Evolutionary conservation across 169 alveolate species (phyloP), one percentile per base, ranked within the genome.

Genomic region (Babesia sp.): DNA sequence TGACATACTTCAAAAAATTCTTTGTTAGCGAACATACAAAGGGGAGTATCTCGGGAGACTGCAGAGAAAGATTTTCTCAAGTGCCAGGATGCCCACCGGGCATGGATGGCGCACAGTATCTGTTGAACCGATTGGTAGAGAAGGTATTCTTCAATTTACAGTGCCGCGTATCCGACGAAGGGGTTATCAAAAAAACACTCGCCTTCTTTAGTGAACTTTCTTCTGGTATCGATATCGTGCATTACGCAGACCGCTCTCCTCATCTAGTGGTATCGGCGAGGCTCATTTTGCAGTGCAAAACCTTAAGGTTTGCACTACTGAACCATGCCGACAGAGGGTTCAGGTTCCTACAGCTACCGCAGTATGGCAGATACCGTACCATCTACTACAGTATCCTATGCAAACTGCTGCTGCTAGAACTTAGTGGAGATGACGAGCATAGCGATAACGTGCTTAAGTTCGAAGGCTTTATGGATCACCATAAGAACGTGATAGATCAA

Each of bases 221-320:
- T 8, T 93, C 97, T 8, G 98, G 98, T 33, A 93, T 95, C 68
- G 93, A 93, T 72, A 94, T 95, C 46, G 97, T 95, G 29, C 97
- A 95, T 66, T 91, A 94, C 59, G 94, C 95, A 16, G 97, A 92
- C 66, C 69, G 96, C 9, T 87, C 95, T 4, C 96, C 97, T 7
- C 97, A 94, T 61, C 83, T 95, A 26, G 94, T 95, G 50, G 95
- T 95, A 53, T 90, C 94, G 22, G 98, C 97, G 20, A 86, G 97
- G 26, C 90, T 95, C 60, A 85, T 95, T 24, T 91, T 95, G 71
- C 93, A 93, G 80, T 93, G 94, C 57, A 95, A 93, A 44, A 93
- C 94, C 74, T 94, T 92, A 34, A 42, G 90, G 55, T 84, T 79
- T 26, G 81, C 90, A 34, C 78, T 90, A 33, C 78, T 82, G 37